Evolutionary conservation across 495 filamentous ascomycete species (phyloP), one percentile per base, ranked within the genome.

Genomic region (Neurospora sp.): DNA sequence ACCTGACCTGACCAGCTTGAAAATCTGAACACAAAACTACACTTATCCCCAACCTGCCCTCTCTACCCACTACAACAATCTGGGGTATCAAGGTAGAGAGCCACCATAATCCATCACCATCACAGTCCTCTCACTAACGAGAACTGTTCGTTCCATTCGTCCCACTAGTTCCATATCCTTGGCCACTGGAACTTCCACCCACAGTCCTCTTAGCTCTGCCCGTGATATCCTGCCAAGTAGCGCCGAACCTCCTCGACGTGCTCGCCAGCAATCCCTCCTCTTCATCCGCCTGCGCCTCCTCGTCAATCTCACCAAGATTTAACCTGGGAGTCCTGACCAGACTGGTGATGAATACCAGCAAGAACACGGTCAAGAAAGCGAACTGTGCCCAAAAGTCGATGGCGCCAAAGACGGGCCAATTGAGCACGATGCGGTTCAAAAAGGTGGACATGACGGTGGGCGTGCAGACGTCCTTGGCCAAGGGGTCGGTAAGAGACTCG

Each of bases 311-410:
- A 66, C 85, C 88, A 70, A 93, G 85, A 75, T 96, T 86, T 39
- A 96, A 79, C 77, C 87, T 89, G 2, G 95, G 94, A 10, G 93
- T 91, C 37, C 92, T 89, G 83, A 99, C 89, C 1, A 98, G 82
- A 3, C 91, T 89, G 3, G 89, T 90, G 40, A 93, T 48, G 74
- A 94, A 90, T 38, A 96, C 88, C 71, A 96, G 82, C 9, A 96
- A 78, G 82, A 96, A 97, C 17, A 97, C 84, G 24, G 85, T 93
- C 66, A 98, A 82, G 82, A 98, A 98, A 15, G 86, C 90, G 77
- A 97, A 97, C 79, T 98, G 96, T 0, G 93, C 92, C 94, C 94
- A 98, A 83, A 98, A 99, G 73, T 92, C 88, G 15, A 98, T 85
- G 40, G 89, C 91, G n/a, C 96, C 96, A 82, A 99, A 97, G 78